Evolutionary conservation across 345 rosid genomes (phyloP), one percentile per base, ranked within the genome.

Genomic region (Moricandia moricandioides): DNA sequence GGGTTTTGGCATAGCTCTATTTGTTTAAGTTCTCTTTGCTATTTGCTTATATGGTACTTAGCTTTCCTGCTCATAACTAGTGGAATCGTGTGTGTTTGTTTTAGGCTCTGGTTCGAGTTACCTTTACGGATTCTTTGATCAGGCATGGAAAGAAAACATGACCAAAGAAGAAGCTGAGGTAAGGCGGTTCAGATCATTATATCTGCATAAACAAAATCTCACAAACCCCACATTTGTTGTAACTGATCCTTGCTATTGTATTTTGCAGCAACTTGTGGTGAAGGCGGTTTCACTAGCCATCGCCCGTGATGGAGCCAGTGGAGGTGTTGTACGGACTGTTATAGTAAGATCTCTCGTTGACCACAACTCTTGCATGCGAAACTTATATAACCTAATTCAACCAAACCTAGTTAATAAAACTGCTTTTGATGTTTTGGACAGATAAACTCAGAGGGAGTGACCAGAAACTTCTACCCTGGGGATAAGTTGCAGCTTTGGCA

Each of bases 131-230:
- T 96, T 96, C 83, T 92, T 92, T 58, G 99, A 96, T 80, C 98
- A 96, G 79, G 97, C 82, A 6, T 96, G 99, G 99, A 96, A 81
- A 74, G 99, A 96, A 59, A 88, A 91, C 72, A 91, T 96, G 99
- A 92, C 91, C 66, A 83, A 87, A 82, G 98, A 96, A 17, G 99
- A 96, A 85, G 99, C 99, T 6, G 97, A 92, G 99, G 99, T 92
- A 85, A 45, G 58, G 37, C 72, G 49, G 61, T 56, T 49, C 26
- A 30, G 37, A 65, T 64, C 30, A 39, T 30, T 54, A 29, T 5
- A 16, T 64, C 14, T 67, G 65, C 7, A 10, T 39, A 30, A 29
- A 29, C 73, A 0, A 24, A 71, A 37, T 4, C 51, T 43, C 51
- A 3, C 54, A 35, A 64, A 10, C 21, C 51, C 39, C 29, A 24